Base-by-base conservation (phyloP, 2,329 filamentous ascomycete species). In the Geosmithia morbida region DNA sequence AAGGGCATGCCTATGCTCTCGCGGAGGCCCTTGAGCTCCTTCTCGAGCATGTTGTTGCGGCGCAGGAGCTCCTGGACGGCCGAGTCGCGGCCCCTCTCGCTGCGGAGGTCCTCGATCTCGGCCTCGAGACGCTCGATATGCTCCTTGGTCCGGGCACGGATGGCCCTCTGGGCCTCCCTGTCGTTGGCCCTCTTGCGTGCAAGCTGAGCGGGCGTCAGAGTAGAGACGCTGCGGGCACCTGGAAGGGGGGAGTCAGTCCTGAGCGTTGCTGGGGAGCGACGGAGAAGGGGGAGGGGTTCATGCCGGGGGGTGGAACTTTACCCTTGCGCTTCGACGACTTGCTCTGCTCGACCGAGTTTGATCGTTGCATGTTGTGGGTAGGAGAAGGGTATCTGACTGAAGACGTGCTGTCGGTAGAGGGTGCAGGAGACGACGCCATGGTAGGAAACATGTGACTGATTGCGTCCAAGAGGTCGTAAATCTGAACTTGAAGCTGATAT, bases 131-230 rank as follows among this genome's bases (percentile, higher is more conserved):
- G 71, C 59, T 92, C 86, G 56, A 94, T 94, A 61, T 87, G 85
- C 58, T 84, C 79, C 67, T 88, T 90, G 40, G 88, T 94, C 55
- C 88, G 77, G 62, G 88, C 85, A 45, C 88, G 75, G 52, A 94
- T 94, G 41, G 85, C 86, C 45, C 88, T 77, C 66, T 95, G 88
- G 41, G 88, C 88, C 64, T 94, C 87, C 51, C 88, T 79, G 62
- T 95, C 88, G 67, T 95, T 95, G 57, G 87, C 86, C 53, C 89
- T 76, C 70, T 95, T 96, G 63, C 88, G 85, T 29, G 84, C 86
- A 50, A 95, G 76, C 65, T 95, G 89, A 51, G 89, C 85, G 6
- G 87, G 85, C 11, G 87, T 94, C 59, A 95, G 73, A 57, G 85
- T 90, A 52, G 87, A 87, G 48, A 94, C 88, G 52, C 85, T 88